These are phyloP conservation scores for Gracilariopsis chorda DNA, from an alignment of 23 red algal genomes.

Conservation along the genomic window DNA sequence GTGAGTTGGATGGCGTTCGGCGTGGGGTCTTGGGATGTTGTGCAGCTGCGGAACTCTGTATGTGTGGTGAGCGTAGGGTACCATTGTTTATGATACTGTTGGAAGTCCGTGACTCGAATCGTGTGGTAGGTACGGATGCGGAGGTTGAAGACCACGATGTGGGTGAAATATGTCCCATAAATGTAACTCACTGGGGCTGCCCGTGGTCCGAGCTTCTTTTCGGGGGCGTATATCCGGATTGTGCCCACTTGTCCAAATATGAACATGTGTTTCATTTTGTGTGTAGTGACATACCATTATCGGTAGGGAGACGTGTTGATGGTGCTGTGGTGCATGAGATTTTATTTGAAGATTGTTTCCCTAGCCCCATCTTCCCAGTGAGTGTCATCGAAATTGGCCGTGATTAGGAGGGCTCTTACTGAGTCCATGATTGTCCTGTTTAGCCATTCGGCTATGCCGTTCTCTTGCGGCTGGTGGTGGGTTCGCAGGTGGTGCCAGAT, in stretches of 20 bases:
- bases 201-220: neutral
- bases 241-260: neutral
- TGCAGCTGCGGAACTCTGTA: neutral
- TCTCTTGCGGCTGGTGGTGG: constrained; percentile 10
- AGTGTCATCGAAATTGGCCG: neutral
- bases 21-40: neutral
- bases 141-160: neutral
- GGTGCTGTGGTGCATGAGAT: neutral
- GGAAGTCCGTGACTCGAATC: neutral
- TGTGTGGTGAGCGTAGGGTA: neutral
- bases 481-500: neutral
- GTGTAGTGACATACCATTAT: neutral
- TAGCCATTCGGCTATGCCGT: constrained; percentile 2
- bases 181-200: neutral
- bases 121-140: neutral
- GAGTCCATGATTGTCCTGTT: constrained; percentile 11
- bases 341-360: neutral
- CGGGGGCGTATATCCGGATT: neutral
- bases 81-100: neutral
- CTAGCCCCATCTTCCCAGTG: neutral
- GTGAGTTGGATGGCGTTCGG: neutral
- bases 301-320: neutral
- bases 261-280: neutral
- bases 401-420: neutral
- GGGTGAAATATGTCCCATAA: neutral